phyloP scores from a whole-genome alignment of 176 grass and related monocot species.

The sorghum (Sorghum bicolor) region Sorghum_bicolor_NCBIv3 NC_012875.2:53245501-53246000 shows the following conservation, averaged over 20 bases:
- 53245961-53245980: slow-evolving; percentile 62
- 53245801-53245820: background rate
- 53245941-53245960: slow-evolving; percentile 96
- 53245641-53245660: slow-evolving; percentile 10
- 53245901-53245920: slow-evolving; percentile 87
- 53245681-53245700: slow-evolving; percentile 80
- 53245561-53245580: background rate
- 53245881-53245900: slow-evolving; percentile 84
- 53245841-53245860: background rate
- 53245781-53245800: slow-evolving; percentile 62
- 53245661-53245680: slow-evolving; percentile 88
- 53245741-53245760: slow-evolving; percentile 66
- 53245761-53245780: slow-evolving; percentile 82
- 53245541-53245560: background rate
- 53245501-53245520: slow-evolving; percentile 84
- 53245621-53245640: background rate
- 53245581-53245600: background rate
- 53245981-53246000: slow-evolving; percentile 86
- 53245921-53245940: slow-evolving; percentile 98
- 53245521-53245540: slow-evolving; percentile 70
- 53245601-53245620: background rate
- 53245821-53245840: background rate
- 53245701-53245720: slow-evolving; percentile 69
- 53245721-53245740: slow-evolving; percentile 87
- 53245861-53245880: slow-evolving; percentile 45